phyloP scores from a whole-genome alignment of 139 green algal genomes.

The Chlorella sp. region DNA sequence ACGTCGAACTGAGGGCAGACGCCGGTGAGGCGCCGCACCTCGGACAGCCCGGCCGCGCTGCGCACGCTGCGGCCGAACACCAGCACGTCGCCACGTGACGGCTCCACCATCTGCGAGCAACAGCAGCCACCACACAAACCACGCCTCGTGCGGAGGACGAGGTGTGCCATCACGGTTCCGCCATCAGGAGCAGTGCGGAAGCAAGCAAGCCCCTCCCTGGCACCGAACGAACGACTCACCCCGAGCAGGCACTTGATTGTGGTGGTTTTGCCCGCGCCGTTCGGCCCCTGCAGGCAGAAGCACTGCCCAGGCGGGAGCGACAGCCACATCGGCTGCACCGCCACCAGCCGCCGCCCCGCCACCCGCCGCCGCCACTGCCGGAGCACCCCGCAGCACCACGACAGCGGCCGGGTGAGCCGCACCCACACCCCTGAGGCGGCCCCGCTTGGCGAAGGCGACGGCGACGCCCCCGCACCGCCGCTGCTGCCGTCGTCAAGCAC shows the following conservation, averaged over 20 bases:
- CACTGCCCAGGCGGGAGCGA: constrained; percentile 51
- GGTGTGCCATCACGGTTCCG: too few species aligned
- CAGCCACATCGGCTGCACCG: constrained; percentile 70
- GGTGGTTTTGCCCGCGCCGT: constrained; percentile 79
- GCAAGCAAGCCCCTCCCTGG: too few species aligned
- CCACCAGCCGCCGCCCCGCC: constrained; percentile 21
- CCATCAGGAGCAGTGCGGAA: too few species aligned
- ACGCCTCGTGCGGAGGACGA: too few species aligned
- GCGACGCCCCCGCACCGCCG: too few species aligned
- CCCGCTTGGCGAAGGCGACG: too few species aligned
- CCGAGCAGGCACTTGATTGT: constrained; percentile 76
- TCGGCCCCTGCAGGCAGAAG: constrained; percentile 78
- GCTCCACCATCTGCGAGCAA: constrained; percentile 35
- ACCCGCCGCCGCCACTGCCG: not conserved
- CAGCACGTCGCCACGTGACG: constrained; percentile 62
- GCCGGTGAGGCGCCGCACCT: constrained; percentile 37
- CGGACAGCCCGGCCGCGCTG: constrained; percentile 20
- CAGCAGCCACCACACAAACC: not conserved
- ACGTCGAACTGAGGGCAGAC: constrained; percentile 89
- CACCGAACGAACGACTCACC: constrained; percentile 23
- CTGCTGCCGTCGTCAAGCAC: too few species aligned
- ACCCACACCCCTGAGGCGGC: too few species aligned
- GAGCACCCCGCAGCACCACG: not conserved
- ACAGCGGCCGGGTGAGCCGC: not conserved
- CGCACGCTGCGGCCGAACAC: constrained; percentile 58